Percentiles rank a stretch among this genome's conserved stretches.
Conservation (phyloP, 306 rosid genomes). For the Cucurbita pepo region DNA sequence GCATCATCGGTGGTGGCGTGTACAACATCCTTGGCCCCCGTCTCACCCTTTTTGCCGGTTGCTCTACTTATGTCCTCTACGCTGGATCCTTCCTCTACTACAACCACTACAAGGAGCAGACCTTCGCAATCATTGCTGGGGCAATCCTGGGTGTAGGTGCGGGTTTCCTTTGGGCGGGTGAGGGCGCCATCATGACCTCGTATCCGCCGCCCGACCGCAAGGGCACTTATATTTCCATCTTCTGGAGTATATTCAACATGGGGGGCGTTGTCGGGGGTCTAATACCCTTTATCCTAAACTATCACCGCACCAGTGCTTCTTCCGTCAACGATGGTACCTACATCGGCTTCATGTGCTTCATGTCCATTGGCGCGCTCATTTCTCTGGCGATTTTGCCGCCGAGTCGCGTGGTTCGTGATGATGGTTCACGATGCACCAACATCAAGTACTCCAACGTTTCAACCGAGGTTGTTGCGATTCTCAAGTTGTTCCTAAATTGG, state of each 20-base stretch:
- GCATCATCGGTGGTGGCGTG: slow-evolving; percentile 83
- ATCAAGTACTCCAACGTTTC: slow-evolving; percentile 41
- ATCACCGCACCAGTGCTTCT: slow-evolving; percentile 28
- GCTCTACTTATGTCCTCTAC: slow-evolving; percentile 60
- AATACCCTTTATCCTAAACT: slow-evolving; percentile 55
- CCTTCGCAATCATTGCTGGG: slow-evolving; percentile 45
- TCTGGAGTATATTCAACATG: slow-evolving; percentile 88
- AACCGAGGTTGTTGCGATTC: slow-evolving; percentile 36
- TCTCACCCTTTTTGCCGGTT: slow-evolving; percentile 58
- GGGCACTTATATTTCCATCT: slow-evolving; percentile 68
- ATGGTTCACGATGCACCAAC: slow-evolving; percentile 50
- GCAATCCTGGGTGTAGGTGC: slow-evolving; percentile 70
- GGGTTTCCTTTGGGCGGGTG: slow-evolving; percentile 71
- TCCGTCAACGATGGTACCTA: slow-evolving; percentile 82
- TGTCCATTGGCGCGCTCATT: slow-evolving; percentile 40
- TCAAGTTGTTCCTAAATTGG: slow-evolving; percentile 49
- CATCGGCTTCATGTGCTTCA: slow-evolving; percentile 72
- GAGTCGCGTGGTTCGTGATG: slow-evolving; percentile 48
- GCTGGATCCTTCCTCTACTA: slow-evolving; percentile 82
- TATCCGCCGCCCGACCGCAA: slow-evolving; percentile 65
- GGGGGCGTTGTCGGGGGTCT: slow-evolving; percentile 90
- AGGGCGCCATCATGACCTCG: slow-evolving; percentile 93
- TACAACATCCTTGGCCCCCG: slow-evolving; percentile 91
- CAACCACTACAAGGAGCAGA: slow-evolving; percentile 56
- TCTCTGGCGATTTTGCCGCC: slow-evolving; percentile 51